Base-by-base conservation (phyloP, 192 early-diverging fungal species). In the Backusella australiensis region DNA sequence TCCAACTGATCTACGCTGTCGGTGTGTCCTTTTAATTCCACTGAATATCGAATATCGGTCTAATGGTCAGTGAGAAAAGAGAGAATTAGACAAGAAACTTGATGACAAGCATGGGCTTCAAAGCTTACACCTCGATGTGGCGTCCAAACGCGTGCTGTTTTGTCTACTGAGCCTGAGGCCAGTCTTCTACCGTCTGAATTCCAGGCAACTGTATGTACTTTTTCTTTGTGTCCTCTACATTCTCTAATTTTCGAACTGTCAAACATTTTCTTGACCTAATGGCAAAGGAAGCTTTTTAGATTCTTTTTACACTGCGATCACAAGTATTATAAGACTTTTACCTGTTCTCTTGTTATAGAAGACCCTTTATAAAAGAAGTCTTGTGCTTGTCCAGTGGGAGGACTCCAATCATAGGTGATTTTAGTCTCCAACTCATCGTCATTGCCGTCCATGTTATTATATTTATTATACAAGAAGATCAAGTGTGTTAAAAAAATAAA, bases 1-100 rank as follows among this genome's bases (percentile, higher is more conserved):
- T 85, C 82, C 8, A 95, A 78, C 74, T 95, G 93, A 82, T 95
- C 91, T 1, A 96, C 90, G 72, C 91, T 91, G 65, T 91, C 94
- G 5, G 85, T 85, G 81, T 96, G 94, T 21, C 92, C 93, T 68
- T 90, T 87, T 49, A 94, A 83, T 75, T 92, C 92, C 12, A 84
- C 67, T 12, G 88, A 89, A 71, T 87, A 87, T 65, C 86, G 73
- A 52, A 87, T 82, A 76, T 92, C 85, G 34, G 88, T 82, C 86
- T 89, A 74, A 56, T 36, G 14, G 4, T 59, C 21, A 5, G 19
- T 39, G 21, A 73, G 32, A 67, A 35, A 32, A 32, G 32, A 23
- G 68, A 21, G 8, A 56, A 56, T 56, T 56, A 56, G 53, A 21
- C 53, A 56, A 21, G 19, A 9, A 21, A 11, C n/a, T 11, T 53